These are phyloP conservation scores for Fraxinus platypoda DNA, from an alignment of 305 asterid genomes.

Conservation along the genomic window DNA sequence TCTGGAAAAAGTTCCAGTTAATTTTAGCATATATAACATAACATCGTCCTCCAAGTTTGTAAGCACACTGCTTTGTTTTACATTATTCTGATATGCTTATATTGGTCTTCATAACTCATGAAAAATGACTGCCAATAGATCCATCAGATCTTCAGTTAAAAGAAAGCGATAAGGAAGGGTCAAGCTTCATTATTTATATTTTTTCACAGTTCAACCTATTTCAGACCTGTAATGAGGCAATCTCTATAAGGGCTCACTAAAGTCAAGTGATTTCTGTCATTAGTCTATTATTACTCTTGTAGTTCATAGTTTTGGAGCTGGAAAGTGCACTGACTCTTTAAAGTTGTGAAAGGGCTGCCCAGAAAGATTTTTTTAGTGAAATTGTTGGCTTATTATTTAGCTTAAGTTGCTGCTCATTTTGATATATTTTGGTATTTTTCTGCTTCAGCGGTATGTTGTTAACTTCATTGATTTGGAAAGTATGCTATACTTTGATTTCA, in stretches of 20 bases:
- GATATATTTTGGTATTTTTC: neutral
- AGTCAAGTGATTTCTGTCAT: neutral
- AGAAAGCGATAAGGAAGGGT: neutral
- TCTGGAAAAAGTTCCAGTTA: constrained; percentile 69
- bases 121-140: neutral
- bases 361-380: neutral
- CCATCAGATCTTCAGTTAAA: neutral
- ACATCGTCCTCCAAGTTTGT: constrained; percentile 66
- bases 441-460: neutral
- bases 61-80: constrained; percentile 38
- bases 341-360: neutral
- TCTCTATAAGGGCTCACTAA: neutral
- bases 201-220: neutral
- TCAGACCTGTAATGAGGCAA: neutral
- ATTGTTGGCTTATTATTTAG: neutral
- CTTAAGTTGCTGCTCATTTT: neutral
- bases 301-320: neutral
- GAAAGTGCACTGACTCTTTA: neutral
- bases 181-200: neutral
- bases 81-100: neutral
- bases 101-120: neutral
- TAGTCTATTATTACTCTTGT: neutral
- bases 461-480: neutral
- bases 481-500: neutral
- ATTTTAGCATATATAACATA: constrained; percentile 66